Evolutionary conservation across 2,329 filamentous ascomycete genomes (phyloP).

Genomic region (Didymella keratinophila): DNA sequence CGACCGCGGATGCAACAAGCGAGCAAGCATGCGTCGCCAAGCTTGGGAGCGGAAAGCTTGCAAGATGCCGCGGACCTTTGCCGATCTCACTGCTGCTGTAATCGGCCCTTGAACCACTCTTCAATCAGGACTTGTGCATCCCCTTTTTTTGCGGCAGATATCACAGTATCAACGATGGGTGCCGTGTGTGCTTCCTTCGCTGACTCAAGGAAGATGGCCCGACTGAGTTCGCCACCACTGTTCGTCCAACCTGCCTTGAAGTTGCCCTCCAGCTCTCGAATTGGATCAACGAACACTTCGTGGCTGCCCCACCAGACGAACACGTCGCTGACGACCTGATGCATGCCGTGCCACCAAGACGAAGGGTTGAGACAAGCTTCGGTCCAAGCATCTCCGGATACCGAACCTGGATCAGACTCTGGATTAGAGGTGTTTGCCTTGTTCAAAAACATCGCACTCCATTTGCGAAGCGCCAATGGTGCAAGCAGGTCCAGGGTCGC

Average conservation of each 20-base stretch:
- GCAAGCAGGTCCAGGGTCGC: constrained; percentile 20
- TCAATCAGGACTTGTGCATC: constrained; percentile 24
- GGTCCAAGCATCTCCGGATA: constrained; percentile 26
- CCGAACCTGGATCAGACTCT: constrained; percentile 20
- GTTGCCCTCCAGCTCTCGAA: constrained; percentile 17
- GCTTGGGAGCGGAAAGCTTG: constrained; percentile 15
- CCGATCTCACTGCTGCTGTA: constrained; percentile 15
- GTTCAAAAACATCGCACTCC: constrained; percentile 29
- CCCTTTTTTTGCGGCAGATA: constrained; percentile 13
- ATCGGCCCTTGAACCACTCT: constrained; percentile 22
- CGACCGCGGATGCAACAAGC: constrained; percentile 3
- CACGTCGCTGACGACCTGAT: constrained; percentile 19
- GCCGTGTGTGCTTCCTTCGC: constrained; percentile 29
- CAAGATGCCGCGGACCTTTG: constrained; percentile 7
- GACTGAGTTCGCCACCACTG: constrained; percentile 24
- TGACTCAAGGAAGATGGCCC: constrained; percentile 23
- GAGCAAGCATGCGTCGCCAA: constrained; percentile 7
- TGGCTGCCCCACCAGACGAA: constrained; percentile 22
- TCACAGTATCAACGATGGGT: constrained; percentile 31
- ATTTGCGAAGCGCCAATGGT: constrained; percentile 19
- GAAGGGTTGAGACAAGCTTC: constrained; percentile 25
- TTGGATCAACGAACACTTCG: constrained; percentile 26
- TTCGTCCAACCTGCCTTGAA: constrained; percentile 27
- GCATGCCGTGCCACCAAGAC: constrained; percentile 23
- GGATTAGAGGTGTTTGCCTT: constrained; percentile 19